A percentile compares a stretch with the other conserved stretches of the same genome.
Evolutionary conservation across 2,329 filamentous ascomycete genomes (phyloP).

Genomic region (Beauveria sp.): DNA sequence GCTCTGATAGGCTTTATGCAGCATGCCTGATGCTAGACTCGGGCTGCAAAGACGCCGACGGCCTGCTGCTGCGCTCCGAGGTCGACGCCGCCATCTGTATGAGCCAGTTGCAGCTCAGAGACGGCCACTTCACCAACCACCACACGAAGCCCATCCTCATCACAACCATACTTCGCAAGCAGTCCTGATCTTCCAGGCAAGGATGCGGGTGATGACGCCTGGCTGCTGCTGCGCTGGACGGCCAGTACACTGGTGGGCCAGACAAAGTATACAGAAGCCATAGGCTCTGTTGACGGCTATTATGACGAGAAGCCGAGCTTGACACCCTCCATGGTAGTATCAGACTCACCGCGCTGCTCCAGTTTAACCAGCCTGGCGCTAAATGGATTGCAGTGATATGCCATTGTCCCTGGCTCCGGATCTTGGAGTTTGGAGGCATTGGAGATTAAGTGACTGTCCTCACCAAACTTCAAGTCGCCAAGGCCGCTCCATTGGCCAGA

Average conservation of each 20-base stretch:
- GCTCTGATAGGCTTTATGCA: not conserved
- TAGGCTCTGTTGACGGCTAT: not conserved
- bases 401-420: too few relatives aligned
- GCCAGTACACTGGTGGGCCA: not conserved
- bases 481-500: too few relatives aligned
- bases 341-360: too few relatives aligned
- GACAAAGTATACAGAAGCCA: not conserved
- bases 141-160: conserved; percentile 3
- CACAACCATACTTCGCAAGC: not conserved
- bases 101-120: not conserved
- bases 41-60: not conserved
- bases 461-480: too few relatives aligned
- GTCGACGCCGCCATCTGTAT: not conserved
- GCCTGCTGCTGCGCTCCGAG: not conserved
- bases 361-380: too few relatives aligned
- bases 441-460: too few relatives aligned
- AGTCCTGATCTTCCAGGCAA: too few relatives aligned
- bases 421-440: too few relatives aligned
- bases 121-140: not conserved
- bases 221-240: conserved; percentile 1
- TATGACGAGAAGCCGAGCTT: too few relatives aligned
- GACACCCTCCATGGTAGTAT: too few relatives aligned
- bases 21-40: not conserved
- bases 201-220: not conserved
- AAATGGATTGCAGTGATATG: too few relatives aligned